Conservation (phyloP, 768 basidiomycete species). For the Hericium coralloides region DNA sequence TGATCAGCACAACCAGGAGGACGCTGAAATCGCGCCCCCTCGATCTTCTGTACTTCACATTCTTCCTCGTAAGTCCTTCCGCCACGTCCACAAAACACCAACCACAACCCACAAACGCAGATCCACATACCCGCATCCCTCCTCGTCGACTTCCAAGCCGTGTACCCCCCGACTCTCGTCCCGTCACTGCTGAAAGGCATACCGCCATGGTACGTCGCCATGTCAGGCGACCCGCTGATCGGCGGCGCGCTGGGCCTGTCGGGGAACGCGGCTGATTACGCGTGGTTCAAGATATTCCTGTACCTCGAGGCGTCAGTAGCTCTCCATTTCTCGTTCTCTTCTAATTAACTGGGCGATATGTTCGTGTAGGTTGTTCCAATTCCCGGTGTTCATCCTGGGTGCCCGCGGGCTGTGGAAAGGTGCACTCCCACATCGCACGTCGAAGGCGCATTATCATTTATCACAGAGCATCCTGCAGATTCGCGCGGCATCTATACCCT, state of each 20-base stretch:
- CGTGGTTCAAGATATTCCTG: conserved; percentile 62
- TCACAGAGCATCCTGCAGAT: conserved; percentile 24
- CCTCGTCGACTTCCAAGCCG: conserved; percentile 58
- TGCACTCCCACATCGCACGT: conserved; percentile 8
- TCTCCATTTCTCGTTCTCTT: background rate
- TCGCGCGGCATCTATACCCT: conserved; percentile 48
- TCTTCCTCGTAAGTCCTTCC: conserved; percentile 48
- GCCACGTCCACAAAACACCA: background rate
- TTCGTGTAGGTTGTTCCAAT: conserved; percentile 48
- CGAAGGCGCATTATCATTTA: background rate
- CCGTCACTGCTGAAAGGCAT: conserved; percentile 39
- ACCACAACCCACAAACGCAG: conserved; percentile 22
- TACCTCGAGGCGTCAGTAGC: conserved; percentile 47
- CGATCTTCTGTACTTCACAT: conserved; percentile 61
- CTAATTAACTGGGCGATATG: background rate
- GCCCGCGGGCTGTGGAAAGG: conserved; percentile 51
- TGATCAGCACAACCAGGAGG: conserved; percentile 6
- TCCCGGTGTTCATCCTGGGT: conserved; percentile 73
- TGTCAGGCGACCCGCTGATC: conserved; percentile 63
- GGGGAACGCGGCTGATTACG: conserved; percentile 23
- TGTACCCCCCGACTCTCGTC: conserved; percentile 46
- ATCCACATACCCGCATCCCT: conserved; percentile 64
- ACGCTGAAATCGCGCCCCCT: conserved; percentile 49
- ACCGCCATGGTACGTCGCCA: conserved; percentile 39
- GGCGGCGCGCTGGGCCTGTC: conserved; percentile 40